phyloP scores from a whole-genome alignment of 192 early-diverging fungal genomes.

The Coemansia furcata region DNA sequence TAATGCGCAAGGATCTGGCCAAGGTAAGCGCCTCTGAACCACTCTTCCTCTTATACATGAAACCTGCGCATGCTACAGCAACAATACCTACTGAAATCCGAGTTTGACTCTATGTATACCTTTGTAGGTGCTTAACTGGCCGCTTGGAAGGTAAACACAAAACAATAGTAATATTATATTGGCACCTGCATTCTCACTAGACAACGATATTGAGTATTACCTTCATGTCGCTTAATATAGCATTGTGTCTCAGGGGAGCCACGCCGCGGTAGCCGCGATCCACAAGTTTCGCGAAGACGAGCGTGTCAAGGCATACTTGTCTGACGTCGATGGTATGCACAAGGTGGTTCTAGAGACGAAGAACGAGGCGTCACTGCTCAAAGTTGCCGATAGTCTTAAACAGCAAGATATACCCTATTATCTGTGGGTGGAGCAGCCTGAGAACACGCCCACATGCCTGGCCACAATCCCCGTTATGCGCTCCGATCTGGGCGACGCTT shows the following conservation, averaged over 20 bases:
- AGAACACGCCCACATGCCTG: slow-evolving; percentile 69
- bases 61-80: neutral
- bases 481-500: slow-evolving; percentile 47
- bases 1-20: slow-evolving; percentile 73
- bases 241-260: slow-evolving; percentile 73
- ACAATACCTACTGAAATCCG: neutral
- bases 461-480: slow-evolving; percentile 66
- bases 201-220: neutral
- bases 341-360: slow-evolving; percentile 78
- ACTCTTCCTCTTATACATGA: neutral
- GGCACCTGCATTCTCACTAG: neutral
- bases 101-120: neutral
- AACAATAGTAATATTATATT: neutral
- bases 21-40: slow-evolving; percentile 52
- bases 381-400: slow-evolving; percentile 56
- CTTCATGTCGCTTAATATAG: slow-evolving; percentile 25
- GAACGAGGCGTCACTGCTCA: slow-evolving; percentile 61
- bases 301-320: slow-evolving; percentile 60
- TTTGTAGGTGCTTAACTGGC: slow-evolving; percentile 57
- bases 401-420: slow-evolving; percentile 58
- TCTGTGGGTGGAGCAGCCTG: slow-evolving; percentile 75
- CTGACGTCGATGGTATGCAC: slow-evolving; percentile 65
- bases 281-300: slow-evolving; percentile 60
- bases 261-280: slow-evolving; percentile 65
- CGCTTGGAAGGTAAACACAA: slow-evolving; percentile 62